Base-by-base conservation (phyloP, 1,139 yeast genomes). In the Hyphopichia pseudoburtonii region DNA sequence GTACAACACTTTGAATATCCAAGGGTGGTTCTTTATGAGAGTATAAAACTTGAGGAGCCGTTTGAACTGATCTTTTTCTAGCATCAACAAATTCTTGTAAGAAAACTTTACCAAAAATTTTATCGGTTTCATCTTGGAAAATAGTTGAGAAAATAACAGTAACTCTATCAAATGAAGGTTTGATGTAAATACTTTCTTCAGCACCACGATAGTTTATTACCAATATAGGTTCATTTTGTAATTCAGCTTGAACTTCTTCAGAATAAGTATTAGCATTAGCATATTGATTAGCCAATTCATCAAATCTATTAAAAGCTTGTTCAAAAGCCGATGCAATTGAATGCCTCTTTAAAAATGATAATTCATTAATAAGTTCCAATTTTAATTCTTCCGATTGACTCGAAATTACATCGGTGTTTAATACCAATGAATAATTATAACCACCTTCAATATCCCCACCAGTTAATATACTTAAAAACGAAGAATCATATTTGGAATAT, bases 61-160 rank as follows among this genome's bases (percentile, higher is more conserved):
- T 90, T 66, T 94, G 98, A 42, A 92, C 94, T 11, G 95, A 86
- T 59, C 97, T 80, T 63, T 86, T 85, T 64, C 99, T 80, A 10
- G 99, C 97, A 46, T 58, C 99, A 33, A 92, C 97, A 63, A 92
- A 92, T 66, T 92, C 99, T 64, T 92, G 99, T 49, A 92, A 69
- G 59, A 94, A 92, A 39, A 92, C 97, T 61, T 86, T 89, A 36
- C 97, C 97, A 53, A 92, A 88, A 40, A 89, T 80, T 60, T 87
- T 87, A 64, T 92, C 99, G 8, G 97, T 92, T 64, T 94, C 98
- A 63, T 94, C 99, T 55, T 87, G 86, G 74, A 92, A 92, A 31
- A 88, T 75, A 3, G 97, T 92, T 35, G 96, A 88, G 62, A 92
- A 94, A 37, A 92, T 85, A 36, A 92, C 97, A 0, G 99, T 94